Evolutionary conservation across 805 yeast genomes (phyloP), one percentile per base, ranked within the genome.

Genomic region (Lipomyces sp.): DNA sequence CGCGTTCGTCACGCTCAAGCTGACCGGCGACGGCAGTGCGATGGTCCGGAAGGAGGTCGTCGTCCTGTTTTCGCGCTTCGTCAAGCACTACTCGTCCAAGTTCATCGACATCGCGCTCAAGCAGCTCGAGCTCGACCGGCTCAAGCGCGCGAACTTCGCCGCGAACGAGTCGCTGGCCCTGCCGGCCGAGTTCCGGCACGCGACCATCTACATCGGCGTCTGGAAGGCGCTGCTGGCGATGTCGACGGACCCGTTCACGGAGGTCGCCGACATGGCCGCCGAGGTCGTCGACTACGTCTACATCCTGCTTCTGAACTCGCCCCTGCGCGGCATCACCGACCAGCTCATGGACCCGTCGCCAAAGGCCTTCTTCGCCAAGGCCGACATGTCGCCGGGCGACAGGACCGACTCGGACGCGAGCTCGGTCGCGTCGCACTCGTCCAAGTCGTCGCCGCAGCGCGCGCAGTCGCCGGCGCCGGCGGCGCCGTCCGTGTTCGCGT

Each of bases 41-140:
- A 70, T 91, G 59, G 96, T 93, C 1, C 72, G 98, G 50, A 81
- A 88, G 57, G 98, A 93, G 65, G 78, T 87, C 8, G 80, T 86
- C 5, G 81, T 83, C 23, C 86, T 86, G 62, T 77, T 89, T 47
- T 84, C 93, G 34, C 78, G 82, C 40, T 81, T 87, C 64, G 84
- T 89, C 11, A 68, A 77, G 50, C 81, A 81, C 37, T 84, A 89
- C 66, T 70, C 77, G 22, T 79, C 81, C 51, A 85, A 86, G 62
- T 90, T 91, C 62, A 66, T 89, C 47, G 93, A 91, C 1, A 83
- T 90, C 52, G 96, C 96, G 0, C 89, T 83, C 65, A 79, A 87
- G 42, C 89, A 88, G 59, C 65, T 93, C 24, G 88, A 85, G 51
- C 93, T 84, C 57, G 96, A 90, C 24, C 21, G 35, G 28, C 24